A percentile compares a stretch with the other conserved stretches of the same genome.
Conservation (phyloP, 2,329 filamentous ascomycete species). For the Myriosclerotinia duriaeana region DNA sequence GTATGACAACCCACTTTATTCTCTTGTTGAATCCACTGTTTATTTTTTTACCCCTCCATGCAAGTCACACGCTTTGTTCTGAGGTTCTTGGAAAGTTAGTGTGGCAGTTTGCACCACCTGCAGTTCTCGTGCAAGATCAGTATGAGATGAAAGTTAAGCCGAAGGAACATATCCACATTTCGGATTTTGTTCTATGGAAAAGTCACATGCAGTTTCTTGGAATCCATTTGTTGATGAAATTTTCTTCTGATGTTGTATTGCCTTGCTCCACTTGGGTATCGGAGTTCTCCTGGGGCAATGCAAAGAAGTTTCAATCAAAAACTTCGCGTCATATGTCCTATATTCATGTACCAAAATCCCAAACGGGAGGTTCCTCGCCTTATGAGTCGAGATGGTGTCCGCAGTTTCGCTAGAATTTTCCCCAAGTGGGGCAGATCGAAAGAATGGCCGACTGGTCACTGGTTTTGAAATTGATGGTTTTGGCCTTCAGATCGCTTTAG, state of each 20-base stretch:
- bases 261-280: constrained; percentile 2
- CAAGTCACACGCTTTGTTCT: constrained; percentile 16
- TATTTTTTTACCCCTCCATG: constrained; percentile 22
- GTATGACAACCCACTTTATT: constrained; percentile 11
- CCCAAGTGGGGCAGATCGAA: constrained; percentile 10
- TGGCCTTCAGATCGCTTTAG: not conserved
- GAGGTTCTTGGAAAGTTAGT: not conserved
- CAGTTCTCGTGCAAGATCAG: constrained; percentile 1
- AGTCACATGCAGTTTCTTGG: constrained; percentile 13
- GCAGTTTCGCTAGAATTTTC: not conserved
- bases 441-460: constrained; percentile 13
- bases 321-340: constrained; percentile 16
- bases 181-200: not conserved
- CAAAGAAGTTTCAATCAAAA: not conserved
- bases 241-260: not conserved
- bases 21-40: not conserved
- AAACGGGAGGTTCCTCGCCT: constrained; percentile 18
- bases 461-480: not conserved
- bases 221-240: not conserved
- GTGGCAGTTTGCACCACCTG: not conserved
- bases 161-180: constrained; percentile 1
- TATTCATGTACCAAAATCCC: constrained; percentile 2
- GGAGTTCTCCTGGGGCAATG: not conserved
- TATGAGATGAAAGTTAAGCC: not conserved
- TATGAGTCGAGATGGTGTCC: not conserved